Base-by-base conservation (phyloP, 2,329 filamentous ascomycete species). In the Hyphodiscus sp. region DNA sequence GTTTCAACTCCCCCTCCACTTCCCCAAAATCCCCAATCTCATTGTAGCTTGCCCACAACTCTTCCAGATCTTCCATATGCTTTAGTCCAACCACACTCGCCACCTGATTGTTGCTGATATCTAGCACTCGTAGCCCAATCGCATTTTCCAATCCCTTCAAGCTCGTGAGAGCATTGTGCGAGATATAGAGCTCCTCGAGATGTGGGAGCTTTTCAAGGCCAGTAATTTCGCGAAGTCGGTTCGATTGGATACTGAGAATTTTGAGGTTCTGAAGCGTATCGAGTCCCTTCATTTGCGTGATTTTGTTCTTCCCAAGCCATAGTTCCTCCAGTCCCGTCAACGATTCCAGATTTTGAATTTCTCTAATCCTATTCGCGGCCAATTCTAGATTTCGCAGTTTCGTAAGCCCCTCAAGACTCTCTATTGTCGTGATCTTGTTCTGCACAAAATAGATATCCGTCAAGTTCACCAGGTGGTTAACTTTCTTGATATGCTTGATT, bases 291-390 rank as follows among this genome's bases (percentile, higher is more conserved):
- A 97, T 82, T 65, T 91, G 82, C 0, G 86, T 87, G 63, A 99
- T 96, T 69, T 95, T 96, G 75, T 96, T 96, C 78, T 96, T 97
- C 54, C 89, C 94, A 18, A 97, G 74, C 91, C 91, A 97, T 16
- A 96, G 77, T 69, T 96, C 84, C 68, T 95, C 86, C n/a, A 99
- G 73, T 8, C 79, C 79, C n/a, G 77, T 79, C 45, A 97, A 74
- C 1, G 80, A 79, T 42, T 94, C 88, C 30, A 99, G 77, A 56
- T 94, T 94, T 66, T 91, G 80, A 53, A 99, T 91, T 69, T 92
- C 86, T 55, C 90, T 80, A 67, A 99, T 94, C 46, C 89, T 80
- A 71, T 99, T 99, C 18, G 91, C 95, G 2, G 89, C 94, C 42
- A 99, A 75, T 73, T 99, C 94, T 53, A 99, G 74, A 71, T 91